phyloP scores from a whole-genome alignment of 202 grass and related monocot species.

The Schoenoplectus triqueter region DNA sequence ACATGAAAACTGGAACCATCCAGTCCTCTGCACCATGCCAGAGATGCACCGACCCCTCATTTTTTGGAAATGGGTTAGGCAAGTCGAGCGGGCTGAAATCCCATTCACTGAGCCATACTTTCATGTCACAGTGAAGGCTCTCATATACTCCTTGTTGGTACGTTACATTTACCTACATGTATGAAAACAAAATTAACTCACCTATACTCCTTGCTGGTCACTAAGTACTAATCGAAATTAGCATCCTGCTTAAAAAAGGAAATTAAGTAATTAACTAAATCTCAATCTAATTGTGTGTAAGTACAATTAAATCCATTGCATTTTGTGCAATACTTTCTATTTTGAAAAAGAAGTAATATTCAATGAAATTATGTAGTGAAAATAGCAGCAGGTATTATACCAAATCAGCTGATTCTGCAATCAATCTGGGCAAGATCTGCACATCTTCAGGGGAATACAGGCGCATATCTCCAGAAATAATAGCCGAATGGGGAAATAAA shows the following conservation, averaged over 20 bases:
- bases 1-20: constrained; percentile 59
- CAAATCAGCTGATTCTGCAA: constrained; percentile 30
- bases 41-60: constrained; percentile 63
- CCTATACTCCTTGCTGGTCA: neutral
- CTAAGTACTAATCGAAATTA: constrained; percentile 34
- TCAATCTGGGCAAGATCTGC: constrained; percentile 42
- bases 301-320: neutral
- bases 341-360: constrained; percentile 27
- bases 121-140: constrained; percentile 72
- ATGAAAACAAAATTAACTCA: neutral
- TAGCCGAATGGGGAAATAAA: constrained; percentile 60
- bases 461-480: constrained; percentile 52
- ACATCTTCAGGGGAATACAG: constrained; percentile 50
- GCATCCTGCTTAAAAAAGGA: neutral
- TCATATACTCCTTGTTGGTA: constrained; percentile 63
- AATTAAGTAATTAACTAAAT: neutral
- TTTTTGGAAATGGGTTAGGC: constrained; percentile 60
- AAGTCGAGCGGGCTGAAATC: constrained; percentile 69
- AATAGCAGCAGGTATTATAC: neutral
- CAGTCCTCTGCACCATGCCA: constrained; percentile 77
- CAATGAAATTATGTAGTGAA: neutral
- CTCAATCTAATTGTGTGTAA: neutral
- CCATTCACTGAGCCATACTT: constrained; percentile 70
- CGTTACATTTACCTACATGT: constrained; percentile 49
- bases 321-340: constrained; percentile 31